These are phyloP conservation scores for Colletotrichum trifolii DNA, from an alignment of 2,329 filamentous ascomycete genomes.

Conservation along the genomic window DNA sequence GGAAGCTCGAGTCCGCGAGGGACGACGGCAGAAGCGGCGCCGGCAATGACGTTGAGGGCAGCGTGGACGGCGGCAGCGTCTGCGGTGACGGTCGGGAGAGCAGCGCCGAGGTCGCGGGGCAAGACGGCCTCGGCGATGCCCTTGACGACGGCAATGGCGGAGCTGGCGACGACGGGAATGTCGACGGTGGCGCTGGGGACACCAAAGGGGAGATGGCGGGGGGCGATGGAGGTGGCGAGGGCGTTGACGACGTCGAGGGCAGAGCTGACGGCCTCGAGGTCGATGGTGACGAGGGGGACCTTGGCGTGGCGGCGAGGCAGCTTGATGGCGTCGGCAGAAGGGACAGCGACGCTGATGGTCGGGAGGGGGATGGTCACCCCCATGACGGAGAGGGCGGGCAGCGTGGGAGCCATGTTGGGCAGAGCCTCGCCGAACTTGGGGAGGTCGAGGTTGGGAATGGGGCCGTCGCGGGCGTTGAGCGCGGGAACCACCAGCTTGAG, in stretches of 20 bases:
- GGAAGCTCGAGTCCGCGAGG: neutral
- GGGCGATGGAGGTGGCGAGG: neutral
- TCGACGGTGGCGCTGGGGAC: neutral
- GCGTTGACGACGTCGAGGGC: neutral
- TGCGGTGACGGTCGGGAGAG: neutral
- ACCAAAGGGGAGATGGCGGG: neutral
- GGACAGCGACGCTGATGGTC: neutral
- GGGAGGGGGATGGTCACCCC: neutral
- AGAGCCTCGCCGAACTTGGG: neutral
- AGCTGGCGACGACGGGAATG: neutral
- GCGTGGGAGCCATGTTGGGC: neutral
- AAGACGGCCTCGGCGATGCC: neutral
- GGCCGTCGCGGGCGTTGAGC: neutral
- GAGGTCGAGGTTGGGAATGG: neutral
- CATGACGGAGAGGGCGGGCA: neutral
- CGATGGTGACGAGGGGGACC: neutral
- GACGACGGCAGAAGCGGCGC: neutral
- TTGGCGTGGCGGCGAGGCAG: constrained; percentile 10
- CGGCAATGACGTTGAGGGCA: neutral
- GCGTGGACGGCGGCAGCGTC: neutral
- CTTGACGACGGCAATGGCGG: neutral
- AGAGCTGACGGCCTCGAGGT: neutral
- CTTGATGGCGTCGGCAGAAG: neutral
- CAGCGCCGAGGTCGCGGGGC: neutral
- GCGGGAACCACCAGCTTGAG: neutral